Base-by-base conservation (phyloP, 768 basidiomycete genomes). In the Kwoniella botswanensis region DNA sequence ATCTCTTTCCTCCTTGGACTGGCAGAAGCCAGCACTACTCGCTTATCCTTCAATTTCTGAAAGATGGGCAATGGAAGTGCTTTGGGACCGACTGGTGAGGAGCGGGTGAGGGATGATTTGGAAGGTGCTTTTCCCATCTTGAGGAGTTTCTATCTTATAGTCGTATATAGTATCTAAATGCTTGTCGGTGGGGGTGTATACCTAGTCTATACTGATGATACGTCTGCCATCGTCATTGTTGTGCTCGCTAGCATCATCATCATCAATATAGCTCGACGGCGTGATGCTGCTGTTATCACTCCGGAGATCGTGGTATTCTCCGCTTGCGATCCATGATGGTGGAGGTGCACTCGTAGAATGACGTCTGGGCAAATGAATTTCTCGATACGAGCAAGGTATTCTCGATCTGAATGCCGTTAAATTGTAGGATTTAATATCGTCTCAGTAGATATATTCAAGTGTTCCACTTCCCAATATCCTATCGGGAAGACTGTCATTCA, bases 1-100 rank as follows among this genome's bases (percentile, higher is more conserved):
- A 96, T 93, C 65, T 94, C 93, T 78, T 88, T 89, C 77, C 94
- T 86, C 74, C 94, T 87, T 1, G 93, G 92, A 75, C 93, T 94
- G 67, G 88, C 90, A 4, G 94, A 96, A 0, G 94, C 94, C 1
- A 98, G 86, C 2, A 97, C 85, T 58, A 98, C 88, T 3, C 92
- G 87, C 80, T 93, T 94, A 22, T 88, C 89, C 50, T 86, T 80
- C 1, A 97, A 87, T 80, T 90, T 92, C 75, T 90, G 86, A 55
- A 85, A 82, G 52, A 81, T 79, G 1, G 83, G 83, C 21, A 84
- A 65, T 13, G 66, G 55, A 2, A 85, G 74, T 1, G 84, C 84
- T 21, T 73, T 67, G 6, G 77, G 65, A n/a, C 76, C 73, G 43
- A 84, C 81, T n/a, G 76, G 67, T 29, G 76, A 73, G 6, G 76